A percentile compares a stretch with the other conserved stretches of the same genome.
These are phyloP conservation scores for Aphanomyces astaci DNA, from an alignment of 352 stramenopile species.

Conservation along the genomic window DNA sequence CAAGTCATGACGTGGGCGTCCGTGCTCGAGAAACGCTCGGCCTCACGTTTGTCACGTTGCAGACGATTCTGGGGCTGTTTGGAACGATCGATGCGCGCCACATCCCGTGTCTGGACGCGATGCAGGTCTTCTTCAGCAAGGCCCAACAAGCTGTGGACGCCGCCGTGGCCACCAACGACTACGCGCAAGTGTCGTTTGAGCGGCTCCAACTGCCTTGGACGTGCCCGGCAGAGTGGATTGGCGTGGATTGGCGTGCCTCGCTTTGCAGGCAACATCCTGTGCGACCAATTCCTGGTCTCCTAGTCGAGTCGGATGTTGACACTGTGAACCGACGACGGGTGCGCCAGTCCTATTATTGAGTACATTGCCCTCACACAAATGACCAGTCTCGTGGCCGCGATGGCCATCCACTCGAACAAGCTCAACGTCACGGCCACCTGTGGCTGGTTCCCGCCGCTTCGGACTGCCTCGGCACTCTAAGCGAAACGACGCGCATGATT, in stretches of 20 bases:
- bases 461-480: not conserved
- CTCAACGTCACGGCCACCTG: not conserved
- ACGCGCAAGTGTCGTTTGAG: not conserved
- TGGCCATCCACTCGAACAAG: not conserved
- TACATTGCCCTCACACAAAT: not conserved
- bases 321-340: not conserved
- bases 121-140: not conserved
- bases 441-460: not conserved
- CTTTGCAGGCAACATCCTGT: not conserved
- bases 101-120: not conserved
- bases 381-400: not conserved
- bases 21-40: not conserved
- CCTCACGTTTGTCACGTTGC: not conserved
- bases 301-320: not conserved
- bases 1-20: not conserved
- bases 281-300: not conserved
- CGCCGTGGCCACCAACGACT: not conserved
- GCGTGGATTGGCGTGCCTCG: not conserved
- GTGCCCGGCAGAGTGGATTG: not conserved
- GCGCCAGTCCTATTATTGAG: not conserved
- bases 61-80: not conserved
- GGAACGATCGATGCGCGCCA: slow-evolving; percentile 7
- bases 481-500: not conserved
- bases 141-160: not conserved
- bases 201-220: not conserved